A percentile compares a stretch with the other conserved stretches of the same genome.
Evolutionary conservation across 441 rosid species (phyloP).

Genomic region (Adansonia grandidieri): DNA sequence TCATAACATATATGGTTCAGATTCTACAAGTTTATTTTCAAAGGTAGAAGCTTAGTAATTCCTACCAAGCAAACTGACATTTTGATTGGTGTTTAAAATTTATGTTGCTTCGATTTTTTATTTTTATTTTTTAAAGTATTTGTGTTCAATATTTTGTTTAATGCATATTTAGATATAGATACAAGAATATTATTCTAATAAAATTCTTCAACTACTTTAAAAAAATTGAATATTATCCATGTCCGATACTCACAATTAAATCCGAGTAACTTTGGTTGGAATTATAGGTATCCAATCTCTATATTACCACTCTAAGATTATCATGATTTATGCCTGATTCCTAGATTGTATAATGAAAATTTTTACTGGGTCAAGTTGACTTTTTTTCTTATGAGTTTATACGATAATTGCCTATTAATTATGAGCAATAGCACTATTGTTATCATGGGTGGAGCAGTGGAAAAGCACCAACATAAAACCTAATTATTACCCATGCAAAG

Average conservation of each 20-base stretch:
- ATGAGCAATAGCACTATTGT: slow-evolving; percentile 7
- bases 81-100: background rate
- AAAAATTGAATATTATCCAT: too few relatives aligned
- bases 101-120: too few relatives aligned
- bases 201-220: too few relatives aligned
- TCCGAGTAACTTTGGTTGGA: too few relatives aligned
- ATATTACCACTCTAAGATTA: background rate
- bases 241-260: too few relatives aligned
- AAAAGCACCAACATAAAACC: slow-evolving; percentile 12
- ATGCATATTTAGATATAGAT: too few relatives aligned
- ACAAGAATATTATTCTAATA: too few relatives aligned
- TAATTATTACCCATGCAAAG: slow-evolving; percentile 3
- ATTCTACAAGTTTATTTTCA: background rate
- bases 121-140: too few relatives aligned
- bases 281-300: background rate
- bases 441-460: slow-evolving; percentile 21
- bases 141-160: too few relatives aligned
- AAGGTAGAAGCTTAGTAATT: background rate
- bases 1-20: background rate
- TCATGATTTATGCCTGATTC: slow-evolving; percentile 7
- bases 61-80: background rate
- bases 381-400: slow-evolving; percentile 6
- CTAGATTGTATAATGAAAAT: background rate
- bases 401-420: slow-evolving; percentile 22
- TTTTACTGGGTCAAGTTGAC: slow-evolving; percentile 27